Percentiles rank a stretch among this genome's conserved stretches.
These are phyloP conservation scores for Kwoniella shivajii DNA, from an alignment of 1,284 basidiomycete genomes.

Conservation along the genomic window DNA sequence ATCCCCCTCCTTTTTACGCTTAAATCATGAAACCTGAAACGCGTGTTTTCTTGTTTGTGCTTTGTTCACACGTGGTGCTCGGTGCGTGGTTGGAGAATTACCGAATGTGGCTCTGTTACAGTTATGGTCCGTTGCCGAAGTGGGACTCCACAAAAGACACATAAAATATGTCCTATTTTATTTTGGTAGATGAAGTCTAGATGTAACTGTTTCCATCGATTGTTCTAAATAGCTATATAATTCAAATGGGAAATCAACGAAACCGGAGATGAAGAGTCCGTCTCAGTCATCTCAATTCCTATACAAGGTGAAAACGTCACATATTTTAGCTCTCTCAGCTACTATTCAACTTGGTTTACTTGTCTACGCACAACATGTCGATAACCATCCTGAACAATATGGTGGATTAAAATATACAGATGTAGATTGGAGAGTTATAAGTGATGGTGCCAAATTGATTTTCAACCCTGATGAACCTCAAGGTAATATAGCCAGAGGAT, in stretches of 20 bases:
- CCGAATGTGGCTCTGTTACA: not conserved
- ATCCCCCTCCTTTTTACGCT: not conserved
- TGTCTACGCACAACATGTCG: conserved; percentile 46
- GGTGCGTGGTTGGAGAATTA: not conserved
- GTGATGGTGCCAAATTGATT: conserved; percentile 65
- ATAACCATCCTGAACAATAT: conserved; percentile 43
- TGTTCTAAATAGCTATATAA: too few species aligned
- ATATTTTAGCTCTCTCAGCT: conserved; percentile 29
- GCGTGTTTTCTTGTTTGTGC: not conserved
- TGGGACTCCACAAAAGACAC: not conserved
- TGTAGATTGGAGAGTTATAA: conserved; percentile 94
- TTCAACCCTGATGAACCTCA: conserved; percentile 32
- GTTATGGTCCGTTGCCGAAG: not conserved
- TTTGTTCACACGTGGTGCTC: too few species aligned
- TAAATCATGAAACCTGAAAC: not conserved
- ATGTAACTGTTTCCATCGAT: too few species aligned
- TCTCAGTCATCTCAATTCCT: too few species aligned
- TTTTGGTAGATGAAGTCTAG: too few species aligned
- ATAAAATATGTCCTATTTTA: too few species aligned
- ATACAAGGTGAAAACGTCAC: too few species aligned
- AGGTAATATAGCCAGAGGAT: conserved; percentile 62
- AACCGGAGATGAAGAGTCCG: too few species aligned
- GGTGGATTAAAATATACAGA: conserved; percentile 85
- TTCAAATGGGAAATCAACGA: too few species aligned
- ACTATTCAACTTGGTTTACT: conserved; percentile 39